These are phyloP conservation scores for Lolium rigidum DNA, from an alignment of 176 grass and related monocot genomes.

Conservation along the genomic window DNA sequence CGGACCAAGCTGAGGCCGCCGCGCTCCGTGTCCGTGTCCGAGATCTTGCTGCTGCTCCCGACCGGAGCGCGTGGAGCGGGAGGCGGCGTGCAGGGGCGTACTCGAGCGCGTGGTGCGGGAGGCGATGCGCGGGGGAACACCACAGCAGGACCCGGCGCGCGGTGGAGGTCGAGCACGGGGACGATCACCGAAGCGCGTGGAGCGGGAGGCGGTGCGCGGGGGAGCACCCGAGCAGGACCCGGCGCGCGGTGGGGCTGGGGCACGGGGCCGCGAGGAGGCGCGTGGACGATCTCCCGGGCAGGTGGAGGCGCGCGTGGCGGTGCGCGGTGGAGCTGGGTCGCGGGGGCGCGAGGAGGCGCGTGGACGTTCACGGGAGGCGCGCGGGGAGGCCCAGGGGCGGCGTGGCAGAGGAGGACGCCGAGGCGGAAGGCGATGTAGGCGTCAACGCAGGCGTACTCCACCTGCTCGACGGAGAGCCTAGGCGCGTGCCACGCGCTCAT, in stretches of 20 bases:
- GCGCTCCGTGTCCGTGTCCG: not conserved
- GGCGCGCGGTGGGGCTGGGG: not conserved
- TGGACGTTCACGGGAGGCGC: not conserved
- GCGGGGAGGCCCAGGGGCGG: not conserved
- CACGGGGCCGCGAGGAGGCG: not conserved
- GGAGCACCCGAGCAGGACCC: not conserved
- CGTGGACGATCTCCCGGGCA: not conserved
- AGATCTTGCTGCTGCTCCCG: conserved; percentile 2
- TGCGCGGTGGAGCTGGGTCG: not conserved
- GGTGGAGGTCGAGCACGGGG: not conserved
- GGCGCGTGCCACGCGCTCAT: conserved; percentile 40
- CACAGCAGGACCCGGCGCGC: not conserved
- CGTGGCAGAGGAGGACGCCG: conserved; percentile 36
- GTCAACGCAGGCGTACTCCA: conserved; percentile 49
- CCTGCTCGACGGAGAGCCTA: conserved; percentile 35
- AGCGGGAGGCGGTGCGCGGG: not conserved
- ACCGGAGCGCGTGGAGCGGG: not conserved
- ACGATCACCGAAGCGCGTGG: not conserved
- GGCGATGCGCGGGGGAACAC: not conserved
- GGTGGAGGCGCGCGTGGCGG: not conserved
- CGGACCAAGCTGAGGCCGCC: not conserved
- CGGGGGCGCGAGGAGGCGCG: too few relatives aligned
- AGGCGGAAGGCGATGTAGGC: conserved; percentile 55
- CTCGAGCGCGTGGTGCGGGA: not conserved
- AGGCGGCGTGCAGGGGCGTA: not conserved